Evolutionary conservation across 2,329 filamentous ascomycete genomes (phyloP).

Genomic region (Diplodia corticola): DNA sequence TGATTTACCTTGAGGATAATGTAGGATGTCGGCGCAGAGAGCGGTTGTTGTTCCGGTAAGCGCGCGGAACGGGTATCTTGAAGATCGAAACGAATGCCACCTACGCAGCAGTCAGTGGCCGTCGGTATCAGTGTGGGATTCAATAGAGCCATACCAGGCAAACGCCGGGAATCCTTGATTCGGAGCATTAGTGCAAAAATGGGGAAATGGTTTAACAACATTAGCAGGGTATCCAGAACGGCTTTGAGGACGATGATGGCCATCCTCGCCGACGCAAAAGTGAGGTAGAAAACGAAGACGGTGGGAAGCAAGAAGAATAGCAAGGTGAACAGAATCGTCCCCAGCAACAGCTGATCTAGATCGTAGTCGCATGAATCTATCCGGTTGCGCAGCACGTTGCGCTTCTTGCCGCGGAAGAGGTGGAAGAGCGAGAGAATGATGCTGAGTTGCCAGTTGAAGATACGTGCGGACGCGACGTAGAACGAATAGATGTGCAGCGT

Average conservation of each 20-base stretch:
- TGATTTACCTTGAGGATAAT: conserved; percentile 76
- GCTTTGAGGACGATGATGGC: conserved; percentile 93
- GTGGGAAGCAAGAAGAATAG: conserved; percentile 94
- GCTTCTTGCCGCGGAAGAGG: conserved; percentile 95
- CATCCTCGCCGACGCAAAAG: conserved; percentile 93
- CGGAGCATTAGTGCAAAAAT: conserved; percentile 95
- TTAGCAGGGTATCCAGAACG: conserved; percentile 83
- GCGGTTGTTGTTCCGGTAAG: conserved; percentile 39
- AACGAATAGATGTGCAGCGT: conserved; percentile 98
- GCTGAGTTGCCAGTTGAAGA: conserved; percentile 97
- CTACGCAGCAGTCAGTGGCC: conserved; percentile 39
- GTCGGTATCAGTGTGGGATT: not conserved
- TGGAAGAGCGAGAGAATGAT: conserved; percentile 98
- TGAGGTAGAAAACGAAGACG: conserved; percentile 93
- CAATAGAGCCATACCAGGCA: conserved; percentile 66
- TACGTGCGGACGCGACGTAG: conserved; percentile 92
- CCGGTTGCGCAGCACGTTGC: conserved; percentile 93
- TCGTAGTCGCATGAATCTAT: conserved; percentile 99
- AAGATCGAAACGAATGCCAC: conserved; percentile 88
- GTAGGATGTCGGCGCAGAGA: conserved; percentile 68
- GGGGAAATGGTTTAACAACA: conserved; percentile 95
- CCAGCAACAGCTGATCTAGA: conserved; percentile 90
- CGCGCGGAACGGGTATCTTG: conserved; percentile 61
- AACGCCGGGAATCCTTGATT: conserved; percentile 84
- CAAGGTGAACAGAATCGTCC: conserved; percentile 93